phyloP scores from a whole-genome alignment of 1,139 yeast species.

The Suhomyces wounanorum region DNA sequence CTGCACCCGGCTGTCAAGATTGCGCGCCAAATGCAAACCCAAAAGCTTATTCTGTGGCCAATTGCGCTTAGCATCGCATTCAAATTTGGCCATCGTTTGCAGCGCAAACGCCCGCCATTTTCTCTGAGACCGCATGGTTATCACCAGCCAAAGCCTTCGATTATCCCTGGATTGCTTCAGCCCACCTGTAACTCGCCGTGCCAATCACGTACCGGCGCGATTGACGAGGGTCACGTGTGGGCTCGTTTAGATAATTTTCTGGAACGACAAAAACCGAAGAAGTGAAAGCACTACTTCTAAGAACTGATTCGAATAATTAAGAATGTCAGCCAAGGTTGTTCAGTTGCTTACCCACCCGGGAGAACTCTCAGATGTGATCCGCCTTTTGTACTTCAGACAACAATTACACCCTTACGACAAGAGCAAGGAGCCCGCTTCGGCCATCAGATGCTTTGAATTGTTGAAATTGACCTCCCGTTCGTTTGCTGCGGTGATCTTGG shows the following conservation, averaged over 20 bases:
- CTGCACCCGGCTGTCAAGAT: background rate
- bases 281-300: background rate
- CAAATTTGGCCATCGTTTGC: background rate
- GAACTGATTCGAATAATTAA: background rate
- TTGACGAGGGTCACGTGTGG: constrained; percentile 2
- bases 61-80: background rate
- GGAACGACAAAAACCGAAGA: constrained; percentile 4
- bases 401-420: constrained; percentile 55
- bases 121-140: too few species aligned
- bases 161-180: background rate
- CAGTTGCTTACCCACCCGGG: constrained; percentile 69
- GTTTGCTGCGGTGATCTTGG: constrained; percentile 88
- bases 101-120: background rate
- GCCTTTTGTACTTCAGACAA: constrained; percentile 56
- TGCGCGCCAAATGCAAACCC: background rate
- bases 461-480: constrained; percentile 79
- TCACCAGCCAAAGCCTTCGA: background rate
- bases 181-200: background rate
- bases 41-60: background rate
- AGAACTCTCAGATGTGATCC: constrained; percentile 70
- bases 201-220: constrained; percentile 1
- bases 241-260: constrained; percentile 6
- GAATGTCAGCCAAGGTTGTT: constrained; percentile 64
- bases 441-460: constrained; percentile 68
- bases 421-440: constrained; percentile 43